Evolutionary conservation across 2,329 filamentous ascomycete genomes (phyloP).

Genomic region (Trichoderma atrobrunneum): DNA sequence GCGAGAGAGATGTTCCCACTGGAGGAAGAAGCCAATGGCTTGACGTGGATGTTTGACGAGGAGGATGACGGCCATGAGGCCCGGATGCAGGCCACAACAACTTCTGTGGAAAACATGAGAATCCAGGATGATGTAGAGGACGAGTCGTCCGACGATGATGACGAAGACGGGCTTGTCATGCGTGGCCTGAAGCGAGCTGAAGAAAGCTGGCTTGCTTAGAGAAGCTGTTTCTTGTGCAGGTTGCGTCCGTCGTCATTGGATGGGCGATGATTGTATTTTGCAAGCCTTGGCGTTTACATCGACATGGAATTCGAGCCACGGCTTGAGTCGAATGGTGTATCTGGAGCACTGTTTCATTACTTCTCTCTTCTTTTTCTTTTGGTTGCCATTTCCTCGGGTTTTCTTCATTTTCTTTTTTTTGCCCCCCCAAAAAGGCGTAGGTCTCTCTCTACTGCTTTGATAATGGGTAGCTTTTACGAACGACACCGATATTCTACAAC

Average conservation of each 20-base stretch:
- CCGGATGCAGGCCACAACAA: constrained; percentile 34
- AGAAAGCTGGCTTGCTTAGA: constrained; percentile 57
- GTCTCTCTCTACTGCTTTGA: not conserved
- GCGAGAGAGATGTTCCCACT: constrained; percentile 90
- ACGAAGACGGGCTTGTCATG: constrained; percentile 59
- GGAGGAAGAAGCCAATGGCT: constrained; percentile 89
- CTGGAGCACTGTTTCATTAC: not conserved
- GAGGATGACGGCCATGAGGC: constrained; percentile 41
- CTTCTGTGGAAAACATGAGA: constrained; percentile 38
- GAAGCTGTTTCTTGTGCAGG: constrained; percentile 3
- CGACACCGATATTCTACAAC: not conserved
- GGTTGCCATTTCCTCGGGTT: not conserved
- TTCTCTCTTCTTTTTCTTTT: not conserved
- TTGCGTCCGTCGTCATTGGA: not conserved
- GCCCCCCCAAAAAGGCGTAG: not conserved
- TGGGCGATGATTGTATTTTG: constrained; percentile 9
- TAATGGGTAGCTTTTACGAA: not conserved
- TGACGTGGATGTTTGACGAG: constrained; percentile 81
- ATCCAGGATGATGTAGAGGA: constrained; percentile 42
- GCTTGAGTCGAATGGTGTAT: constrained; percentile 3
- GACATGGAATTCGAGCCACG: constrained; percentile 1
- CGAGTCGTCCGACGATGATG: constrained; percentile 47
- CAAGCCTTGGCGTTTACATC: constrained; percentile 8
- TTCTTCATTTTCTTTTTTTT: not conserved
- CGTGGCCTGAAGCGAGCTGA: constrained; percentile 55